A percentile compares a stretch with the other conserved stretches of the same genome.
Conservation (phyloP, 2,329 filamentous ascomycete genomes). For the Escovopsis sp. region DNA sequence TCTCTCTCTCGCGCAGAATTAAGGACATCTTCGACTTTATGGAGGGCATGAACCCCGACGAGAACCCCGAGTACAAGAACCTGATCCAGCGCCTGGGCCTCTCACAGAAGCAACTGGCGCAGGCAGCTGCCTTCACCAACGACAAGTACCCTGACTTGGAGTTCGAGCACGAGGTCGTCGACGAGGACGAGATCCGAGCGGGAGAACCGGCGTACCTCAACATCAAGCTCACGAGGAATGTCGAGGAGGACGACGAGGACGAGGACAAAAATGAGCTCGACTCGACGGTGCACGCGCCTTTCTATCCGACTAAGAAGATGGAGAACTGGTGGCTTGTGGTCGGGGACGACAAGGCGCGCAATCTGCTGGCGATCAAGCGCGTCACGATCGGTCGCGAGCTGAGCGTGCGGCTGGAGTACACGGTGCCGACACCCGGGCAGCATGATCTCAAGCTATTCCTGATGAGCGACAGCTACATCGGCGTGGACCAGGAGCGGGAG, state of each 20-base stretch:
- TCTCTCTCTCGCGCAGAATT: conserved; percentile 36
- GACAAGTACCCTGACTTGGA: conserved; percentile 92
- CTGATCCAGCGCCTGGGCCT: conserved; percentile 68
- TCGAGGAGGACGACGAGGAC: conserved; percentile 51
- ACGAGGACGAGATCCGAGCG: conserved; percentile 63
- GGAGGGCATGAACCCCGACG: conserved; percentile 93
- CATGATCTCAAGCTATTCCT: conserved; percentile 83
- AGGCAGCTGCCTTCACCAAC: conserved; percentile 93
- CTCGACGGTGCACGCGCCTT: conserved; percentile 79
- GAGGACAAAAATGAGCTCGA: too few relatives aligned
- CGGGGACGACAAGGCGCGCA: conserved; percentile 80
- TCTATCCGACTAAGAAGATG: conserved; percentile 82
- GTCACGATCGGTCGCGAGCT: conserved; percentile 71
- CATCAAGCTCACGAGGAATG: conserved; percentile 70
- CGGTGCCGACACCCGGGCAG: conserved; percentile 67
- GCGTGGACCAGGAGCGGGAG: conserved; percentile 86
- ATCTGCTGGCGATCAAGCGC: conserved; percentile 81
- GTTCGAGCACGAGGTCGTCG: conserved; percentile 73
- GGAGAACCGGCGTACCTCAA: conserved; percentile 70
- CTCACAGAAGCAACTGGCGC: conserved; percentile 63
- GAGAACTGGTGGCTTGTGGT: conserved; percentile 99
- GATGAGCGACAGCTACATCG: conserved; percentile 95
- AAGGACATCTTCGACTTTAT: conserved; percentile 96
- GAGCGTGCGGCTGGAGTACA: conserved; percentile 72
- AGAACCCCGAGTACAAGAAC: conserved; percentile 66